These are phyloP conservation scores for Coprinopsis strossmayeri DNA, from an alignment of 768 basidiomycete species.

Conservation along the genomic window DNA sequence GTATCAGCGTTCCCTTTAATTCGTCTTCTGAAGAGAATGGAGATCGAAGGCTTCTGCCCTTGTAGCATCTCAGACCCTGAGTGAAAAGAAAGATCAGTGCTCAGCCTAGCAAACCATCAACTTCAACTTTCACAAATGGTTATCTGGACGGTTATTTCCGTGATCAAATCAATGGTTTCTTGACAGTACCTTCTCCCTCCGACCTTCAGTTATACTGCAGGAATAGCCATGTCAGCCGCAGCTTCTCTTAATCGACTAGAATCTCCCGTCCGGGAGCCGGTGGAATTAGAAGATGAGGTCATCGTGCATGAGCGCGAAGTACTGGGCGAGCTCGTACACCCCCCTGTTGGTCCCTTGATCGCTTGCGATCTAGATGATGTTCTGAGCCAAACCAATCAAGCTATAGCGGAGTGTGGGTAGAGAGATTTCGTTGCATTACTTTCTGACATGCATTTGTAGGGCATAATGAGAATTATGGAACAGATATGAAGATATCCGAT, in stretches of 20 bases:
- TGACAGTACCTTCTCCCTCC: too few relatives aligned
- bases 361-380: slow-evolving; percentile 69
- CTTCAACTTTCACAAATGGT: too few relatives aligned
- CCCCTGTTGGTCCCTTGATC: slow-evolving; percentile 36
- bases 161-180: too few relatives aligned
- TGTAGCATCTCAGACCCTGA: too few relatives aligned
- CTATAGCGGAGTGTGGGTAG: slow-evolving; percentile 49
- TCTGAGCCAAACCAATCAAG: slow-evolving; percentile 52
- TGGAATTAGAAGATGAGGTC: neutral
- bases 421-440: neutral
- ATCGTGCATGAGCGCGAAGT: slow-evolving; percentile 11
- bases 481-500: slow-evolving; percentile 45
- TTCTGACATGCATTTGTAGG: slow-evolving; percentile 28
- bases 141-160: too few relatives aligned
- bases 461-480: slow-evolving; percentile 58
- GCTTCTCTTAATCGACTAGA: slow-evolving; percentile 19
- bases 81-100: too few relatives aligned
- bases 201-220: too few relatives aligned
- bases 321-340: slow-evolving; percentile 14
- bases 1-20: too few relatives aligned
- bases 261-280: neutral
- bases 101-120: too few relatives aligned
- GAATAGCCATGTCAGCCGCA: slow-evolving; percentile 24
- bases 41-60: too few relatives aligned
- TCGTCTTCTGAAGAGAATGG: too few relatives aligned